These are phyloP conservation scores for Rutstroemia sp. DNA, from an alignment of 2,329 filamentous ascomycete genomes.

Conservation along the genomic window DNA sequence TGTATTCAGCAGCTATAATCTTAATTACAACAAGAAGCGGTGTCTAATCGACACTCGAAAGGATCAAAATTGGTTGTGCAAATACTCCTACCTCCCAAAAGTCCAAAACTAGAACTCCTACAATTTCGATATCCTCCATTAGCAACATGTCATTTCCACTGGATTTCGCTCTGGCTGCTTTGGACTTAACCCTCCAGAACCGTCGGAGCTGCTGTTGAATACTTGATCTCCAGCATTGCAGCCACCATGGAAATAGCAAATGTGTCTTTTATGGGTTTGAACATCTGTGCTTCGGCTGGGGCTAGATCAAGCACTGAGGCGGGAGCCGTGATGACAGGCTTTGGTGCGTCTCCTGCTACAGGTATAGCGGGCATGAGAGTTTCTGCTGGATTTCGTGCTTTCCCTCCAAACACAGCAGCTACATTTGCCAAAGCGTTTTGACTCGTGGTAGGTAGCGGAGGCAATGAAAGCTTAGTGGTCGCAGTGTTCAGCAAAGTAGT, in stretches of 20 bases:
- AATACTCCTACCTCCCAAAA: conserved; percentile 8
- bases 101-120: not conserved
- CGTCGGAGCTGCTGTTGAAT: not conserved
- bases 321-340: not conserved
- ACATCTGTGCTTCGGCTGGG: not conserved
- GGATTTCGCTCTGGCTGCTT: too few relatives aligned
- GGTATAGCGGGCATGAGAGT: not conserved
- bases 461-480: not conserved
- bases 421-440: conserved; percentile 7
- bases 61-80: conserved; percentile 8
- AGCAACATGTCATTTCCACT: not conserved
- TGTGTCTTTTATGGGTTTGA: not conserved
- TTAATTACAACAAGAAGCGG: conserved; percentile 6
- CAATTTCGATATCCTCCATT: conserved; percentile 4
- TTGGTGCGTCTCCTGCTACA: not conserved
- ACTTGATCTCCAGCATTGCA: conserved; percentile 7
- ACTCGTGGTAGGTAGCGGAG: not conserved
- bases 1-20: conserved; percentile 1
- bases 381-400: not conserved
- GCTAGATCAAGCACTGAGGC: not conserved
- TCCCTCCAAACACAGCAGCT: conserved; percentile 8
- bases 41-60: not conserved
- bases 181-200: not conserved
- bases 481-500: not conserved
- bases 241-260: not conserved